These are phyloP conservation scores for Cladosporium oxysporum DNA, from an alignment of 2,329 filamentous ascomycete genomes.

Conservation along the genomic window DNA sequence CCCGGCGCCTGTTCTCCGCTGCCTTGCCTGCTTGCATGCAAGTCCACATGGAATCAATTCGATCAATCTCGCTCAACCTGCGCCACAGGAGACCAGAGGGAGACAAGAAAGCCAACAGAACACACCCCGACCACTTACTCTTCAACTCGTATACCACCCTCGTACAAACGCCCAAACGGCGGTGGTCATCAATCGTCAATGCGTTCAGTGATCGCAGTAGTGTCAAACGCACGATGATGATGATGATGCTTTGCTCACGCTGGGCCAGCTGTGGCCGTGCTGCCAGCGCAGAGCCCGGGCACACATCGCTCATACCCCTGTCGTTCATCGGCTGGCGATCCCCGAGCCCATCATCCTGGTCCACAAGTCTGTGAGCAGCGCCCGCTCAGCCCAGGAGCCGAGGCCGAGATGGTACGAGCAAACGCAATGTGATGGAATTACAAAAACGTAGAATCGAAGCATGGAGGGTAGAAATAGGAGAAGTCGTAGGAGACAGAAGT, in stretches of 20 bases:
- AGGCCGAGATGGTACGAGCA: conserved; percentile 6
- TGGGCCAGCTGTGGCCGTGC: background rate
- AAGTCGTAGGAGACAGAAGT: background rate
- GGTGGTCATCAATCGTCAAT: background rate
- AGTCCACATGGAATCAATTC: conserved; percentile 5
- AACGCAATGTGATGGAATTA: background rate
- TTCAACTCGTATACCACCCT: background rate
- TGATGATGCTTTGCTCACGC: background rate
- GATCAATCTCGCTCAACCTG: conserved; percentile 1
- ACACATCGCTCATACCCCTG: conserved; percentile 1
- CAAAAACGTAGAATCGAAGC: background rate
- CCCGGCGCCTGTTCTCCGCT: conserved; percentile 1
- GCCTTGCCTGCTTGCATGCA: conserved; percentile 1
- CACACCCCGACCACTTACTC: background rate
- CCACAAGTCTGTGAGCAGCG: background rate
- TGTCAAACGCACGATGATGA: conserved; percentile 5
- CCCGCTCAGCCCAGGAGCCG: background rate
- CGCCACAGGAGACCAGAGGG: background rate
- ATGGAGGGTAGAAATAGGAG: background rate
- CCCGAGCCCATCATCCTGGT: conserved; percentile 15
- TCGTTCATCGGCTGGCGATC: conserved; percentile 11
- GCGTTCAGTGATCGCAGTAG: background rate
- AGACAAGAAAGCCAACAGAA: background rate
- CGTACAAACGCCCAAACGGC: background rate
- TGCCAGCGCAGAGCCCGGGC: conserved; percentile 2